A percentile compares a stretch with the other conserved stretches of the same genome.
Conservation (phyloP, 306 rosid genomes). For the Vicia faba region DNA sequence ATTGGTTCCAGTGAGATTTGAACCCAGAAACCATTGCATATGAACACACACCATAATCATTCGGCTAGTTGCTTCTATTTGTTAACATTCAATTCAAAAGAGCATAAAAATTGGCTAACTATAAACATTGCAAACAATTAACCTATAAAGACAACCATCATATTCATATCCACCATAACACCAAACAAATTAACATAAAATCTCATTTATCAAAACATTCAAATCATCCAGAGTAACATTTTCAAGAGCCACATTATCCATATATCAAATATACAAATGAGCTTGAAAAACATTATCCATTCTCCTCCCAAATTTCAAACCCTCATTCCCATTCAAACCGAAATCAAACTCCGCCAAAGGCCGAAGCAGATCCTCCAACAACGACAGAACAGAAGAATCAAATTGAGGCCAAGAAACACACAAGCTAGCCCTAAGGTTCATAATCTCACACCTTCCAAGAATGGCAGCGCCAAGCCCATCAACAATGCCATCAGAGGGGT, state of each 20-base stretch:
- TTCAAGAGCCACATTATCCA: background rate
- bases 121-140: slow-evolving; percentile 4
- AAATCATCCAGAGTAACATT: background rate
- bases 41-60: no score
- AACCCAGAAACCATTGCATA: no score
- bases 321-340: slow-evolving; percentile 26
- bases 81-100: slow-evolving; percentile 12
- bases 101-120: background rate
- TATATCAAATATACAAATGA: slow-evolving; percentile 62
- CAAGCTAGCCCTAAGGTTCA: slow-evolving; percentile 56
- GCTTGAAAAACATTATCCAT: slow-evolving; percentile 57
- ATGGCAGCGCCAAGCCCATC: slow-evolving; percentile 81
- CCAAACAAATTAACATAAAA: background rate
- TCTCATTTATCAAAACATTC: background rate
- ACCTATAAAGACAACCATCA: slow-evolving; percentile 15
- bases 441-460: slow-evolving; percentile 60
- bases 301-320: slow-evolving; percentile 36
- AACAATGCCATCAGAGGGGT: slow-evolving; percentile 81
- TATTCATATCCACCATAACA: background rate
- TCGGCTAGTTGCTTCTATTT: no score
- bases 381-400: slow-evolving; percentile 49
- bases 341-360: slow-evolving; percentile 49
- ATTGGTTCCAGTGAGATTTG: no score
- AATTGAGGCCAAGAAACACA: slow-evolving; percentile 81
- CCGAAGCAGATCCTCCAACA: slow-evolving; percentile 53